Evolutionary conservation across 305 asterid species (phyloP), one percentile per base, ranked within the genome.

Genomic region (Fraxinus floribunda): DNA sequence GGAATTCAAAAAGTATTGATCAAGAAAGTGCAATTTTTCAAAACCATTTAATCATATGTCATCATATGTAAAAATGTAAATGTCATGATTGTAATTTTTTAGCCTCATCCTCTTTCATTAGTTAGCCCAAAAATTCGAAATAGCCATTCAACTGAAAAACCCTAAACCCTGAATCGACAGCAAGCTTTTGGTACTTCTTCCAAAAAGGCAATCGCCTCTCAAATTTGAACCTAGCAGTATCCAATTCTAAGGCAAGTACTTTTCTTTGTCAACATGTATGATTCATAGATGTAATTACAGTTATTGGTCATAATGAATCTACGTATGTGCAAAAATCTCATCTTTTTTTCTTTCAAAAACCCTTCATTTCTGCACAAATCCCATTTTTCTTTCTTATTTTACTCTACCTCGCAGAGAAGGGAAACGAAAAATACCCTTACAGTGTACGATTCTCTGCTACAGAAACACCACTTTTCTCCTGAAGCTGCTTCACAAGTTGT

Each of bases 401-500:
- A 8, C 6, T 9, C 39, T 36, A 8, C 6, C 6, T 9, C 39
- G 1, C 39, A 1, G 6, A 0, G 6, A 7, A 38, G 1, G 44
- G 1, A 38, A 38, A 2, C 1, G 44, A 38, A 38, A 38, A 38
- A 38, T 38, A 2, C 1, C 1, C 44, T 38, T 38, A 38, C 1
- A 38, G 44, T 0, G 44, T 38, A 38, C 1, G 44, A 38, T 38
- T 35, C 1, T 1, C 39, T 89, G 82, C 32, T 85, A 0, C 46
- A 82, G 2, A 80, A 73, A 30, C 87, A 89, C 83, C 32, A 78
- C 0, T 82, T 88, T 55, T 81, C 91, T 29, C 73, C 86, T 34
- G 78, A 77, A 80, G 11, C 81, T 1, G 85, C 88, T 44, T 39
- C 84, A 7, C 39, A 49, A 55, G 84, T 77, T 60, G 81, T 87